These are phyloP conservation scores for Pelagophyceae sp. DNA, from an alignment of 352 stramenopile genomes.

Conservation along the genomic window DNA sequence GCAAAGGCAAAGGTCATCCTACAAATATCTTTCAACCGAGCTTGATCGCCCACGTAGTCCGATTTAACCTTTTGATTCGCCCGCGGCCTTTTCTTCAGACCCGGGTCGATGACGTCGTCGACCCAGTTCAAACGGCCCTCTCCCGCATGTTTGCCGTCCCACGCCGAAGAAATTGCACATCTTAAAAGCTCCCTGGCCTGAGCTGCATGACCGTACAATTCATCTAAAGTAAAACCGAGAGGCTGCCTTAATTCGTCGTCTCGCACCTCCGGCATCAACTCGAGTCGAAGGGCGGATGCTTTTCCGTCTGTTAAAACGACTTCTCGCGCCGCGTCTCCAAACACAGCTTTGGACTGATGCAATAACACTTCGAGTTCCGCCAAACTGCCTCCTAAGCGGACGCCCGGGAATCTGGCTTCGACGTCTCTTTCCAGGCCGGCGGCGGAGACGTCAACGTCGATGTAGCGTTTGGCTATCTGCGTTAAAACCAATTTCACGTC, in stretches of 20 bases:
- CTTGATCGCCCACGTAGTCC: not conserved
- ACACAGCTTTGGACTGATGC: not conserved
- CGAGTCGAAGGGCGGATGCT: not conserved
- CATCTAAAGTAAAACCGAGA: not conserved
- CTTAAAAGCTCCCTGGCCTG: not conserved
- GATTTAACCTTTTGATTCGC: not conserved
- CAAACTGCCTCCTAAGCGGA: not conserved
- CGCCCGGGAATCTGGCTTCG: not conserved
- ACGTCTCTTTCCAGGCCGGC: not conserved
- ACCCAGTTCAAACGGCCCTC: too few relatives aligned
- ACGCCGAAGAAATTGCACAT: too few relatives aligned
- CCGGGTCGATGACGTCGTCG: not conserved
- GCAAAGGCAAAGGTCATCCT: not conserved
- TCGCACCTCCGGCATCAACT: not conserved
- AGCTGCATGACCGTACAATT: not conserved
- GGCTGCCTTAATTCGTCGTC: not conserved
- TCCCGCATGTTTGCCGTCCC: too few relatives aligned
- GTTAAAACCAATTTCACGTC: not conserved
- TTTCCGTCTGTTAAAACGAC: too few relatives aligned
- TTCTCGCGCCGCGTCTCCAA: not conserved
- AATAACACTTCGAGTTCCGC: not conserved
- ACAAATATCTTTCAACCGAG: not conserved
- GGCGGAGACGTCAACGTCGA: not conserved
- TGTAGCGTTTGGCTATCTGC: not conserved
- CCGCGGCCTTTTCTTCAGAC: not conserved